Conservation (phyloP, 2,329 filamentous ascomycete genomes). For the Corinectria fuckeliana region DNA sequence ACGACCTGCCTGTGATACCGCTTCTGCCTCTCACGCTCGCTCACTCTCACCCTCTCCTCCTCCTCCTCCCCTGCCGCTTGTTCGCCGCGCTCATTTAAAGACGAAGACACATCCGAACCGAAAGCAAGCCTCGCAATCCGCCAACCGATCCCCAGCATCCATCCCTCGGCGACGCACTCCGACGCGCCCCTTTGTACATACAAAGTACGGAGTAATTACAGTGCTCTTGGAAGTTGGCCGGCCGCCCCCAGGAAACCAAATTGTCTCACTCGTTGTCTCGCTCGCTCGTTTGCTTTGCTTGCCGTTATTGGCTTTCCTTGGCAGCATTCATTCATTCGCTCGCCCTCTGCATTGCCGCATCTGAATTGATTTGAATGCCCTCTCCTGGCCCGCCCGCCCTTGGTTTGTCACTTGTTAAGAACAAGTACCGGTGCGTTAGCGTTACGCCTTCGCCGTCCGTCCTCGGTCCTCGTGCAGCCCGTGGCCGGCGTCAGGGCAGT, state of each 20-base stretch:
- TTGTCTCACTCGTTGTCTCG: not conserved
- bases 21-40: no score
- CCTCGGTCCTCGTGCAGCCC: slow-evolving; percentile 17
- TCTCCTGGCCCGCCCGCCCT: not conserved
- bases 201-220: no score
- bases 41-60: not conserved
- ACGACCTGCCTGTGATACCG: not conserved
- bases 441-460: slow-evolving; percentile 9
- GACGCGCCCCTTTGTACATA: not conserved
- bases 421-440: not conserved
- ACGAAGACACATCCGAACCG: not conserved
- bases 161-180: not conserved
- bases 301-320: not conserved
- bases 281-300: no score
- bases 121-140: not conserved
- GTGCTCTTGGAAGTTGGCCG: no score
- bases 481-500: slow-evolving; percentile 13
- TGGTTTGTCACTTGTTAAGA: not conserved
- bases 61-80: not conserved
- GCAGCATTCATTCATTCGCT: not conserved
- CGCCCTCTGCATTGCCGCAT: not conserved
- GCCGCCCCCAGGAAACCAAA: not conserved
- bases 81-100: not conserved
- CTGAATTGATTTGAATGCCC: slow-evolving; percentile 1
- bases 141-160: not conserved